Conservation (phyloP, 306 rosid species). For the Prunus mongolica region DNA sequence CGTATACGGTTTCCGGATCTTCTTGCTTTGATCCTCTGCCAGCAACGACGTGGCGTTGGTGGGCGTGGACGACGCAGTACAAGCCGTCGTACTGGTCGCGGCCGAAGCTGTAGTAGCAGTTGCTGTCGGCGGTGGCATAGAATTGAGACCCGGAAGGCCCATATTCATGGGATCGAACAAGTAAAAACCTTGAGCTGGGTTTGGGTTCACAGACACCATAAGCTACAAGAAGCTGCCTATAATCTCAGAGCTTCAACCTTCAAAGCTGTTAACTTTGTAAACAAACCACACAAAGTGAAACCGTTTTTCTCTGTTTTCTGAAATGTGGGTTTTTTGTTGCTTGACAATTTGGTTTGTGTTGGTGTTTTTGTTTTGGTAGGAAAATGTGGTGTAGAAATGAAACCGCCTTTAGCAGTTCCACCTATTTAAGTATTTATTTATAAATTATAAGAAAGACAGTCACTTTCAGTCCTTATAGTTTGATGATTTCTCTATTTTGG, state of each 20-base stretch:
- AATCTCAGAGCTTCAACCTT: not conserved
- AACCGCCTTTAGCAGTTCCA: not conserved
- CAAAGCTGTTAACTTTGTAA: not conserved
- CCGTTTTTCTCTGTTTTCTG: not conserved
- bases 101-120: constrained; percentile 12
- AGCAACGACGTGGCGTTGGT: constrained; percentile 3
- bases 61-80: not conserved
- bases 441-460: no score
- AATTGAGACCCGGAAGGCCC: constrained; percentile 44
- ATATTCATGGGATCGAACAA: constrained; percentile 57
- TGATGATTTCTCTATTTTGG: no score
- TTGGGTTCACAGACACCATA: constrained; percentile 72
- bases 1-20: constrained; percentile 85
- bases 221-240: constrained; percentile 34
- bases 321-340: not conserved
- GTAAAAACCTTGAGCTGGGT: constrained; percentile 58
- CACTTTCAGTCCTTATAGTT: no score
- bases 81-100: not conserved
- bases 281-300: not conserved
- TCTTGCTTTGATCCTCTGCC: constrained; percentile 59
- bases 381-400: not conserved
- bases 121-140: constrained; percentile 30
- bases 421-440: not conserved
- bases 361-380: not conserved
- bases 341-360: not conserved